Evolutionary conservation across 208 protist genomes (phyloP).

Genomic region (Tritrichomonas foetus): DNA sequence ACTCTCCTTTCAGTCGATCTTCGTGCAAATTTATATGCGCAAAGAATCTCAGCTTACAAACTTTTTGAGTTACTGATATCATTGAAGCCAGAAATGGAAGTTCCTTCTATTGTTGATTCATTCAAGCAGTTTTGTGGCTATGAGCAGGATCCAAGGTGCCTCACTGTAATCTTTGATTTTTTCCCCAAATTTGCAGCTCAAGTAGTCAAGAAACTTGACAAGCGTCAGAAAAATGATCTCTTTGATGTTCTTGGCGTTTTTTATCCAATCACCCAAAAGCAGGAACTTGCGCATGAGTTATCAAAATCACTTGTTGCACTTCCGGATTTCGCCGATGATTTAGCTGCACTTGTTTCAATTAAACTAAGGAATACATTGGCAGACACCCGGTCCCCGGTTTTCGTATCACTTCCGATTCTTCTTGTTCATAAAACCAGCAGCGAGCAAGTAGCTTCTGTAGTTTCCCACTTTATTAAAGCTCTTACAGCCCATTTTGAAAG

Average conservation of each 20-base stretch:
- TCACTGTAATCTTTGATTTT: background rate
- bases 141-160: constrained; percentile 21
- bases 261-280: background rate
- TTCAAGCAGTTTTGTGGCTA: constrained; percentile 1
- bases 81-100: background rate
- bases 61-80: background rate
- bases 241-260: constrained; percentile 1
- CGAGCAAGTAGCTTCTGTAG: background rate
- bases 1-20: background rate
- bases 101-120: background rate
- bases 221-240: background rate
- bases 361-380: background rate
- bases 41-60: background rate
- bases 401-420: background rate
- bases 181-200: background rate
- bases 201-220: background rate
- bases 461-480: background rate
- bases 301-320: background rate
- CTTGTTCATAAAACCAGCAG: background rate
- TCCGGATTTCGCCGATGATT: background rate
- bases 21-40: background rate
- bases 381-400: background rate
- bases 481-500: background rate
- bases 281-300: background rate
- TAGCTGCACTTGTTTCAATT: background rate